Percentiles rank a stretch among this genome's conserved stretches.
Evolutionary conservation across 352 stramenopile species (phyloP).

Genomic region (Globisporangium sylvaticum): DNA sequence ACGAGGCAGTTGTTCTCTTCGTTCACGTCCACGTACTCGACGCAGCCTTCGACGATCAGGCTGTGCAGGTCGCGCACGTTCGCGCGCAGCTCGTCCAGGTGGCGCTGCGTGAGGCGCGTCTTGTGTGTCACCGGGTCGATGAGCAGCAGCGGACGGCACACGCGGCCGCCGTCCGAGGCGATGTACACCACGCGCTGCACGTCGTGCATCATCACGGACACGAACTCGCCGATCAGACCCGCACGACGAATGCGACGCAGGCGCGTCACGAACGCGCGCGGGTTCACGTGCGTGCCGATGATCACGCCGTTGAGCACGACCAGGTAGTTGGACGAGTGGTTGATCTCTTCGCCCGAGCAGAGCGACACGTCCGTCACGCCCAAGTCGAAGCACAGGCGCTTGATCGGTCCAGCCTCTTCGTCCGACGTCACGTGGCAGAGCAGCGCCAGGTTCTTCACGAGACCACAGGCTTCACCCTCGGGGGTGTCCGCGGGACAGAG

Average conservation of each 20-base stretch:
- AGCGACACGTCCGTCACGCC: slow-evolving; percentile 95
- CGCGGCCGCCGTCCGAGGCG: slow-evolving; percentile 96
- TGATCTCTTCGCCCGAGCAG: slow-evolving; percentile 95
- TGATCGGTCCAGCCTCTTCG: slow-evolving; percentile 92
- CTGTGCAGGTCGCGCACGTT: slow-evolving; percentile 74
- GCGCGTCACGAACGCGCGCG: slow-evolving; percentile 86
- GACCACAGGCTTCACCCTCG: slow-evolving; percentile 98
- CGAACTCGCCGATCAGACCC: slow-evolving; percentile 93
- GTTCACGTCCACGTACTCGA: slow-evolving; percentile 99
- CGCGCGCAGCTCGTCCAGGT: slow-evolving; percentile 90
- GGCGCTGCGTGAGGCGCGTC: slow-evolving; percentile 92
- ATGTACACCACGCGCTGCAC: slow-evolving; percentile 98
- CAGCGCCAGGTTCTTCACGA: slow-evolving; percentile 99
- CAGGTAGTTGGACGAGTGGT: slow-evolving; percentile 92
- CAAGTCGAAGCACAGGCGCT: slow-evolving; percentile 95
- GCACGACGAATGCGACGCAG: slow-evolving; percentile 80
- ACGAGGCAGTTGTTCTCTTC: slow-evolving; percentile 99
- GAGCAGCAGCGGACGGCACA: slow-evolving; percentile 97
- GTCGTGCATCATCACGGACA: slow-evolving; percentile 98
- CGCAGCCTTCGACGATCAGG: slow-evolving; percentile 92
- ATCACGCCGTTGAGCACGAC: slow-evolving; percentile 99
- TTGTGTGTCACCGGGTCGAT: slow-evolving; percentile 88
- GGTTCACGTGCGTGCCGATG: slow-evolving; percentile 94
- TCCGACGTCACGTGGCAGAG: slow-evolving; percentile 96
- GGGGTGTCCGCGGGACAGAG: slow-evolving; percentile 98